Base-by-base conservation (phyloP, 805 yeast species). In the Saturnispora dispora region DNA sequence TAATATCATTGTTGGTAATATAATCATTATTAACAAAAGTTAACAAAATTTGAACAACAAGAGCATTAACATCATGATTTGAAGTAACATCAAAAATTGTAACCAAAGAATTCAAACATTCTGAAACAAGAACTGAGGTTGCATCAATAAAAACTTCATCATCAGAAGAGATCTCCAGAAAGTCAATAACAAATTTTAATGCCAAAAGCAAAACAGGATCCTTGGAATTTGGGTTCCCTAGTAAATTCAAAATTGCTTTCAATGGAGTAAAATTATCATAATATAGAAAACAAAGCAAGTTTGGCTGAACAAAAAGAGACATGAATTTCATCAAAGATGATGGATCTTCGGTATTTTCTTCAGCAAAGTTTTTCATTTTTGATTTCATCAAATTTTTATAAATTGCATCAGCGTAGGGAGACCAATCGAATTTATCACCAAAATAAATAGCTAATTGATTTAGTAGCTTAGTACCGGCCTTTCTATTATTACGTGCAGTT, bases 261-360 rank as follows among this genome's bases (percentile, higher is more conserved):
- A 77, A 73, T 7, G 88, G 77, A 2, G 76, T 71, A 47, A 67
- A 72, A 45, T 83, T 75, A 55, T 85, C 85, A 50, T 73, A 66
- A 51, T 73, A 74, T 43, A 88, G 65, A 53, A 83, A 78, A 13
- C 71, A 71, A 45, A 74, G 68, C 37, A 83, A 71, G 22, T 70
- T 68, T 5, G 71, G 68, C 32, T 67, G 63, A 4, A 71, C 62
- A 46, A 85, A 70, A 81, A 95, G 77, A 6, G 79, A 66, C 59
- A 91, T 76, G 9, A 88, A 62, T 51, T 73, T 78, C 78, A 90
- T 69, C 43, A 91, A 63, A 0, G 95, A 76, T 0, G 97, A 88
- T 0, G 91, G 83, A 59, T 85, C 88, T 61, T 88, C 95, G 32
- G 84, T 70, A 63, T 91, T 93, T 59, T 85, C 96, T 40, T 69